A percentile compares a stretch with the other conserved stretches of the same genome.
Conservation (phyloP, 108 stramenopile species). For the Cyclostephanos tholiformis region DNA sequence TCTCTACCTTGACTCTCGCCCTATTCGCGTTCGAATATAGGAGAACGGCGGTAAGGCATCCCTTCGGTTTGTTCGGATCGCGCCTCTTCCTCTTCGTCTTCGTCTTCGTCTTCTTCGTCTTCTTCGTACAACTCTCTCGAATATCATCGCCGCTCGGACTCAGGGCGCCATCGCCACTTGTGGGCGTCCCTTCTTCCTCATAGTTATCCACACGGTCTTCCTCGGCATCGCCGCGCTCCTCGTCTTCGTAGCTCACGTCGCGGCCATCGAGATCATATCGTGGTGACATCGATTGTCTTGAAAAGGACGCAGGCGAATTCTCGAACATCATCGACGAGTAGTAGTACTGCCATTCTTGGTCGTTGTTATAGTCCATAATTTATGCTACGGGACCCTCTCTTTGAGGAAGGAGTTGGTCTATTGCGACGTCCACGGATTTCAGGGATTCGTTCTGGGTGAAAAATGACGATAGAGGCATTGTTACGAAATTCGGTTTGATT, state of each 20-base stretch:
- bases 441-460: no score
- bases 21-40: conserved; percentile 34
- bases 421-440: no score
- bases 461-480: no score
- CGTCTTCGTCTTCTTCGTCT: no score
- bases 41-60: conserved; percentile 18
- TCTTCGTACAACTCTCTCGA: background rate
- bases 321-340: background rate
- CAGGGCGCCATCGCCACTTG: background rate
- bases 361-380: conserved; percentile 7
- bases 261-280: background rate
- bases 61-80: conserved; percentile 52
- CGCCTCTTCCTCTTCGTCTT: conserved; percentile 29
- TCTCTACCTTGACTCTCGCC: conserved; percentile 22
- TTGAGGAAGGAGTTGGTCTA: no score
- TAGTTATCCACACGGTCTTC: no score
- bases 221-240: background rate
- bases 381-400: no score
- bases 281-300: background rate
- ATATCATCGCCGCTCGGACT: background rate
- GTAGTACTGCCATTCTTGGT: background rate
- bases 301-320: no score
- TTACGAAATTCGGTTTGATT: no score
- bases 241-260: background rate
- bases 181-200: conserved; percentile 23